A percentile compares a stretch with the other conserved stretches of the same genome.
These are phyloP conservation scores for Dothistroma septosporum DNA, from an alignment of 2,329 filamentous ascomycete species.

Conservation along the genomic window DNA sequence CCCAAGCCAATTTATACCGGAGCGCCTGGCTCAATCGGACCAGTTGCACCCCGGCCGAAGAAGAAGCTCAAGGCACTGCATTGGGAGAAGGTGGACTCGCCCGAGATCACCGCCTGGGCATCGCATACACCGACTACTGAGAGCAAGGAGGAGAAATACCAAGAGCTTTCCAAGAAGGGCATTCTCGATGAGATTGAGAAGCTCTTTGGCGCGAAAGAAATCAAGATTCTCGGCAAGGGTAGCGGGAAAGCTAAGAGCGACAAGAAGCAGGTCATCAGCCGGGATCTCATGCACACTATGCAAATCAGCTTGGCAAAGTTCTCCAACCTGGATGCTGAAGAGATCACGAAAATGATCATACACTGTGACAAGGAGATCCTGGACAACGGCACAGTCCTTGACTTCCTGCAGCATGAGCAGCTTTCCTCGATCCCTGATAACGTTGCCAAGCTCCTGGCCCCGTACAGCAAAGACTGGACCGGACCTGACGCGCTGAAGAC, in stretches of 20 bases:
- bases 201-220: slow-evolving; percentile 94
- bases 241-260: slow-evolving; percentile 71
- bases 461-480: slow-evolving; percentile 95
- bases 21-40: slow-evolving; percentile 56
- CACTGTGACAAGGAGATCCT: slow-evolving; percentile 88
- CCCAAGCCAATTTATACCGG: slow-evolving; percentile 57
- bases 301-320: slow-evolving; percentile 94
- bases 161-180: slow-evolving; percentile 86
- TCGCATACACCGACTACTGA: slow-evolving; percentile 78
- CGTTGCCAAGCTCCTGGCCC: slow-evolving; percentile 82
- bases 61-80: slow-evolving; percentile 99
- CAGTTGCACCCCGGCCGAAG: slow-evolving; percentile 84
- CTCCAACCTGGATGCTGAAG: slow-evolving; percentile 76
- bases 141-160: slow-evolving; percentile 91
- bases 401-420: slow-evolving; percentile 89
- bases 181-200: slow-evolving; percentile 97
- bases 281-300: slow-evolving; percentile 82
- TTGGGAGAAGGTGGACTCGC: slow-evolving; percentile 97
- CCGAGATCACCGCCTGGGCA: slow-evolving; percentile 90
- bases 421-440: slow-evolving; percentile 91
- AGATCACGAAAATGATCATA: slow-evolving; percentile 87
- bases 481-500: slow-evolving; percentile 76
- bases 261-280: slow-evolving; percentile 95
- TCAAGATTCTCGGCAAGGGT: slow-evolving; percentile 72
- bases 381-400: slow-evolving; percentile 89